Percentiles rank a stretch among this genome's conserved stretches.
phyloP scores from a whole-genome alignment of 2,329 filamentous ascomycete genomes.

The Talaromyces sp. region DNA sequence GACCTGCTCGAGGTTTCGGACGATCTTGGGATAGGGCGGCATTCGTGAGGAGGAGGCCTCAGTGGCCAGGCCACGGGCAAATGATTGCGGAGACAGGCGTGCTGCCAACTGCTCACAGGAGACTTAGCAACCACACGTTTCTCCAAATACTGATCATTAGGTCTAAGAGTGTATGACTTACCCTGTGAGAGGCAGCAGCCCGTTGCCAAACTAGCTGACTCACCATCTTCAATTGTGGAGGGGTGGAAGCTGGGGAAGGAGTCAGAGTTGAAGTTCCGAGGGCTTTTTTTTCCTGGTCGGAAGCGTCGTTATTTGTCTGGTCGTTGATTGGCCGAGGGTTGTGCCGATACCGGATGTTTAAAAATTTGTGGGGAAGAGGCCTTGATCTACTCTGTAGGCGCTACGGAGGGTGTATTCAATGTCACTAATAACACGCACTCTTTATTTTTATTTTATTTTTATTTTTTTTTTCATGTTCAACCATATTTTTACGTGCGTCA shows the following conservation, averaged over 20 bases:
- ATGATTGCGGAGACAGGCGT: slow-evolving; percentile 37
- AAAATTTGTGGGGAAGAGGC: slow-evolving; percentile 5
- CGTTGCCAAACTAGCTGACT: slow-evolving; percentile 45
- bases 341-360: slow-evolving; percentile 26
- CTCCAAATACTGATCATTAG: neutral
- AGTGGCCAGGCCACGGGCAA: slow-evolving; percentile 40
- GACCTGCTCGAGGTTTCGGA: slow-evolving; percentile 75
- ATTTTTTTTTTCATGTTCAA: too few relatives aligned
- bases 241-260: slow-evolving; percentile 19
- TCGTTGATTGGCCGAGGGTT: slow-evolving; percentile 21
- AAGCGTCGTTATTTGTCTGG: slow-evolving; percentile 22
- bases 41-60: slow-evolving; percentile 56
- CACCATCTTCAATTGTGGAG: slow-evolving; percentile 36
- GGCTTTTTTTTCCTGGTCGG: slow-evolving; percentile 23
- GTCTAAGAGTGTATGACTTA: slow-evolving; percentile 25
- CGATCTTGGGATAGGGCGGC: slow-evolving; percentile 81
- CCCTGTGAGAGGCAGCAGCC: slow-evolving; percentile 41
- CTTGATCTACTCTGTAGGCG: neutral
- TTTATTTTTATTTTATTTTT: too few relatives aligned
- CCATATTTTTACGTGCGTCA: too few relatives aligned
- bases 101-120: slow-evolving; percentile 33
- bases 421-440: too few relatives aligned
- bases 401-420: too few relatives aligned
- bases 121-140: slow-evolving; percentile 12
- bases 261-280: slow-evolving; percentile 16